Percentiles rank a stretch among this genome's conserved stretches.
Conservation (phyloP, 257 asterid genomes). For the Plantago ovata region DNA sequence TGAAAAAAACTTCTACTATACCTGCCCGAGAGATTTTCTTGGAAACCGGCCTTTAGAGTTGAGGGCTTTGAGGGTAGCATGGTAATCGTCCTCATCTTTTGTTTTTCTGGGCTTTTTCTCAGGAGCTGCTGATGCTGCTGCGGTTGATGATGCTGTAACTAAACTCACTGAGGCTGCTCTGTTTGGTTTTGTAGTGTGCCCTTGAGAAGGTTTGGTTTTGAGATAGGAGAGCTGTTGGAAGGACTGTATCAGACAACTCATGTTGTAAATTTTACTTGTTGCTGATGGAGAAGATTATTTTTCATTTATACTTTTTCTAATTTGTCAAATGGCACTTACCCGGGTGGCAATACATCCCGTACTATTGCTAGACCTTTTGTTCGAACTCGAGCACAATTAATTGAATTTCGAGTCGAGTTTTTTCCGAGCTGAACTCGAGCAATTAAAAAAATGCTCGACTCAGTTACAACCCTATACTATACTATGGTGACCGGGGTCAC, state of each 20-base stretch:
- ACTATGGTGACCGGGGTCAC: no score
- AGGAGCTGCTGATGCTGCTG: constrained; percentile 23
- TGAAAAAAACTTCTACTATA: constrained; percentile 12
- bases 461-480: no score
- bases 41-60: constrained; percentile 92
- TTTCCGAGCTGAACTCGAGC: no score
- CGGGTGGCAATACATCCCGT: no score
- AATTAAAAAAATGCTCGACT: no score
- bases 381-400: no score
- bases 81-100: constrained; percentile 63
- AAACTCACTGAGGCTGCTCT: constrained; percentile 18
- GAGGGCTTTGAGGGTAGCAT: constrained; percentile 87
- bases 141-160: constrained; percentile 31
- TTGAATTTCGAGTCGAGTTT: no score
- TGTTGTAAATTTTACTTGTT: neutral
- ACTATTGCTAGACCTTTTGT: no score
- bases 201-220: constrained; percentile 21
- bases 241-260: constrained; percentile 35
- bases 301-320: no score
- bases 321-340: no score
- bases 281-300: constrained; percentile 8
- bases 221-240: constrained; percentile 17
- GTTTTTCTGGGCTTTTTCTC: constrained; percentile 34
- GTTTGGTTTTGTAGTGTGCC: neutral
- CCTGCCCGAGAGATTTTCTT: constrained; percentile 93